These are phyloP conservation scores for Artemisia annua DNA, from an alignment of 129 eudicot genomes.

Conservation along the genomic window DNA sequence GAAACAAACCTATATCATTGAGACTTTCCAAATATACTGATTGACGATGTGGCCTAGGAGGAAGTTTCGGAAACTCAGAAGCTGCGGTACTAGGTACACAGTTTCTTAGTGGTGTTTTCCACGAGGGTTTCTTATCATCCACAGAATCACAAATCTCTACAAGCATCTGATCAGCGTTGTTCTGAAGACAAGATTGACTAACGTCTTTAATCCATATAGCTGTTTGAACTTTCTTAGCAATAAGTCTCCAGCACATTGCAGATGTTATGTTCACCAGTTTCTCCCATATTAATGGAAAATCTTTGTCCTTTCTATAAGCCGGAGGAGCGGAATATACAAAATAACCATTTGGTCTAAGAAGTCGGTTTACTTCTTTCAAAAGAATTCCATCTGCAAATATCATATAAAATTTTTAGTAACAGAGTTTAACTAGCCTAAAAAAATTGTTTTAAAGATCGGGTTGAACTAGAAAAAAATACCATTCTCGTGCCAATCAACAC, in stretches of 20 bases:
- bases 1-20: slow-evolving; percentile 59
- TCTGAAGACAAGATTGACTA: slow-evolving; percentile 64
- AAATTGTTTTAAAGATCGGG: neutral
- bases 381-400: slow-evolving; percentile 74
- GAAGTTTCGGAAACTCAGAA: slow-evolving; percentile 59
- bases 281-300: slow-evolving; percentile 89
- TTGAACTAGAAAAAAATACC: slow-evolving; percentile 44
- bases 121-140: slow-evolving; percentile 58
- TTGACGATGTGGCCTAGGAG: slow-evolving; percentile 84
- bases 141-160: slow-evolving; percentile 63
- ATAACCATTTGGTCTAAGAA: slow-evolving; percentile 84
- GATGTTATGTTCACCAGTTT: slow-evolving; percentile 76
- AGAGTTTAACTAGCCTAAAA: neutral
- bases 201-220: slow-evolving; percentile 91
- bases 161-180: slow-evolving; percentile 61
- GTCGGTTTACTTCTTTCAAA: slow-evolving; percentile 79
- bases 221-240: slow-evolving; percentile 84
- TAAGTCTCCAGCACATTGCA: slow-evolving; percentile 94
- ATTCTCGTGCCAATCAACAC: slow-evolving; percentile 96
- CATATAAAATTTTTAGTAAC: neutral
- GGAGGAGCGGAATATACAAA: slow-evolving; percentile 99
- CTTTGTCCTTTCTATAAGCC: slow-evolving; percentile 96
- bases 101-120: slow-evolving; percentile 80
- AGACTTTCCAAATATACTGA: slow-evolving; percentile 72
- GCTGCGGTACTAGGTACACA: slow-evolving; percentile 44